Base-by-base conservation (phyloP, 2,329 filamentous ascomycete genomes). In the Sordariomycetes sp. region DNA sequence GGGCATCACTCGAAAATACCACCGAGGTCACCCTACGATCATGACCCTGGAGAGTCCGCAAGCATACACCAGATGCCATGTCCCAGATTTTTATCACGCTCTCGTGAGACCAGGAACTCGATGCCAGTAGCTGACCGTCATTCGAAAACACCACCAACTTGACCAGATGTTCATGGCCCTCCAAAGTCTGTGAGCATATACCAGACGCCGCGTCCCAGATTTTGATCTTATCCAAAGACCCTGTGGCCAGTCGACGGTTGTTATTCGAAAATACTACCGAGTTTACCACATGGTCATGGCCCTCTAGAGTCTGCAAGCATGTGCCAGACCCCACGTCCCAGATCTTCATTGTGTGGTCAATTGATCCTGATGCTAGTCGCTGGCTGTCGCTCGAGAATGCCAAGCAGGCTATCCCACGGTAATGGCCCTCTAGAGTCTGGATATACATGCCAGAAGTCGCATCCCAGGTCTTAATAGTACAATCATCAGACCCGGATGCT, bases 41-140 rank as follows among this genome's bases (percentile, higher is more conserved):
- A 11, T 32, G 11, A n/a, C 17, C 30, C 12, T 27, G n/a, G 21
- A 38, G 33, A 17, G 32, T 38, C 26, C 35, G 27, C 14, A 34
- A 9, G 17, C 32, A 38, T 15, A 31, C 14, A 16, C 28, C 16
- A 11, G 30, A 24, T n/a, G 23, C 30, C n/a, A 26, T 15, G 30
- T 37, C 35, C 35, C 30, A 37, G 30, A 38, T 24, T 26, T 34
- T 36, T n/a, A n/a, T n/a, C n/a, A n/a, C n/a, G n/a, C n/a, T n/a
- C n/a, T n/a, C n/a, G n/a, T n/a, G n/a, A n/a, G n/a, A n/a, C 4
- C 21, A 3, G n/a, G 32, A 38, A 20, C 29, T 30, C 21, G 33
- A 36, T 20, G 19, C 30, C 9, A 39, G 33, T 21, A 21, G 18
- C 24, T 28, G 18, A 25, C 33, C 21, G 26, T 39, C 27, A 7